Conservation (phyloP, 495 filamentous ascomycete species). For the Monascus purpureus region DNA sequence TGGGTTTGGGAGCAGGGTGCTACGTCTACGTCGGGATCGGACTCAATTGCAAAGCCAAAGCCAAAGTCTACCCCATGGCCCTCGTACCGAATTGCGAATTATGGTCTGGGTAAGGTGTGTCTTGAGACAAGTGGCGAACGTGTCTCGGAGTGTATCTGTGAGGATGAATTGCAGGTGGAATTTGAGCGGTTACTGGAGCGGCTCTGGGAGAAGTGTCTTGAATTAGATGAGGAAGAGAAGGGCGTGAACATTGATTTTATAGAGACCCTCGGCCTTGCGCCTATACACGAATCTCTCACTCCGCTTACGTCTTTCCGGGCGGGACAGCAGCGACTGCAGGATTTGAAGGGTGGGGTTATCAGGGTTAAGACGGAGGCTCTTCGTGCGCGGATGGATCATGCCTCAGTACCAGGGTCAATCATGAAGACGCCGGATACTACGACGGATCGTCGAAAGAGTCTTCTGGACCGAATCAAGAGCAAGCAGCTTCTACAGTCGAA, state of each 20-base stretch:
- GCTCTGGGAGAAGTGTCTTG: slow-evolving; percentile 25
- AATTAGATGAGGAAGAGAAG: slow-evolving; percentile 12
- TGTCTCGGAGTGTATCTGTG: slow-evolving; percentile 10
- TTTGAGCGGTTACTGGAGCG: slow-evolving; percentile 25
- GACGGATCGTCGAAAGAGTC: slow-evolving; percentile 21
- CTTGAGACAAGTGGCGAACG: slow-evolving; percentile 9
- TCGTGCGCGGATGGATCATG: slow-evolving; percentile 9
- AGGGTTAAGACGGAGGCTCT: slow-evolving; percentile 25
- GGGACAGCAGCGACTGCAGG: slow-evolving; percentile 33
- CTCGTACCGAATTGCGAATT: slow-evolving; percentile 26
- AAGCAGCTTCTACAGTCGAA: slow-evolving; percentile 31
- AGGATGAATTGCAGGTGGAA: slow-evolving; percentile 19
- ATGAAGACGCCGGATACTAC: slow-evolving; percentile 15
- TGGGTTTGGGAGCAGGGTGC: slow-evolving; percentile 25
- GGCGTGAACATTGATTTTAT: slow-evolving; percentile 12
- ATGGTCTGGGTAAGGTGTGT: slow-evolving; percentile 29
- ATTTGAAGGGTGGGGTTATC: slow-evolving; percentile 28
- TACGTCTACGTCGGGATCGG: slow-evolving; percentile 1
- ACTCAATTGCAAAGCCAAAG: too few relatives aligned
- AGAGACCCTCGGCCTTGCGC: slow-evolving; percentile 19
- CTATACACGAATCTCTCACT: slow-evolving; percentile 28
- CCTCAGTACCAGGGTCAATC: neutral
- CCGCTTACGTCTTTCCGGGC: slow-evolving; percentile 29
- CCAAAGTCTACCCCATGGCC: slow-evolving; percentile 8
- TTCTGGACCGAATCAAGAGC: slow-evolving; percentile 31